These are phyloP conservation scores for Pluteus cervinus DNA, from an alignment of 768 basidiomycete genomes.

Conservation along the genomic window DNA sequence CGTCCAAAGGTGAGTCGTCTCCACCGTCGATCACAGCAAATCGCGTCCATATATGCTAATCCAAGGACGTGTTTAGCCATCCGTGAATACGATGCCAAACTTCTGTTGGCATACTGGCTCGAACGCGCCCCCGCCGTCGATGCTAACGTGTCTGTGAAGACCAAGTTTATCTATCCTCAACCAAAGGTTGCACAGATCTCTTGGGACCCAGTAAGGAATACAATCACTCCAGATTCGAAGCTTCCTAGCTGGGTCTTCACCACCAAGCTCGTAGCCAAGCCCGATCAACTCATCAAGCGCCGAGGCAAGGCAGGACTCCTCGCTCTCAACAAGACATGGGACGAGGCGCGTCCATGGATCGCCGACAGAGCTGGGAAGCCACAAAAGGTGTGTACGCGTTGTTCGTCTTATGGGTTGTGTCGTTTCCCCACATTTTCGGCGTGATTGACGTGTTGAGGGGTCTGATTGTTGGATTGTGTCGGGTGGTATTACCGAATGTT, in stretches of 20 bases:
- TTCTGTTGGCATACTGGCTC: conserved; percentile 96
- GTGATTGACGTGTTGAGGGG: conserved; percentile 10
- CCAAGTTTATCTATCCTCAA: conserved; percentile 57
- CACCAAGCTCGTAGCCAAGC: conserved; percentile 90
- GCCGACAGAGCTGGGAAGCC: conserved; percentile 84
- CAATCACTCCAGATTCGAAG: conserved; percentile 43
- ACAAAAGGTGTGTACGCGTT: conserved; percentile 59
- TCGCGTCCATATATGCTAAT: conserved; percentile 8
- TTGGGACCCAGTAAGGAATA: conserved; percentile 69
- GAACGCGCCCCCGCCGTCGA: conserved; percentile 81
- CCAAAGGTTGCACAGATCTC: conserved; percentile 84
- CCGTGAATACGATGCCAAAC: conserved; percentile 98
- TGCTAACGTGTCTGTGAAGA: conserved; percentile 44
- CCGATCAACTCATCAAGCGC: conserved; percentile 98
- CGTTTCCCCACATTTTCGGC: conserved; percentile 8
- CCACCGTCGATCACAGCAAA: conserved; percentile 2
- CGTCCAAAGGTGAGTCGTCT: conserved; percentile 33
- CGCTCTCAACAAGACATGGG: conserved; percentile 89
- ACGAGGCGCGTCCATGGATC: conserved; percentile 86
- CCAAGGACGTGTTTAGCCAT: conserved; percentile 39
- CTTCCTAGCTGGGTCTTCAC: conserved; percentile 80
- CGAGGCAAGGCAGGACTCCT: conserved; percentile 97
- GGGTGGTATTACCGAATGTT: too few relatives aligned
- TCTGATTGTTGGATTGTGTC: conserved; percentile 10
- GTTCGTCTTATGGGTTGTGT: conserved; percentile 12